phyloP scores from a whole-genome alignment of 108 stramenopile genomes.

The Nannochloropsis oceanica region DNA sequence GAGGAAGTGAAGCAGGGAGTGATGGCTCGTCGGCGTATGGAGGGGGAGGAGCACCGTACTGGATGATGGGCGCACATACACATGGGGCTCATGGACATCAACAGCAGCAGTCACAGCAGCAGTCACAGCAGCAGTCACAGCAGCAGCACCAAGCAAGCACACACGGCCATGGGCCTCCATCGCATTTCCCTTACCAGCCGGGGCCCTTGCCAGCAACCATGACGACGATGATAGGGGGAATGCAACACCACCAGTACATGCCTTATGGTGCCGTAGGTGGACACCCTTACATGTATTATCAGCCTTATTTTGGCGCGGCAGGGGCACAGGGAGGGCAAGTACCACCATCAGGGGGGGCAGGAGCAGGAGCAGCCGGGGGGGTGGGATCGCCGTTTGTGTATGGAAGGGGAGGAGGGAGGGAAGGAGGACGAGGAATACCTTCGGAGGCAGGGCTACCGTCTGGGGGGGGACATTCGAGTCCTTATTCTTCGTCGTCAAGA shows the following conservation, averaged over 20 bases:
- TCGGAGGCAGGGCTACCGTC: neutral
- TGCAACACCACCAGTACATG: neutral
- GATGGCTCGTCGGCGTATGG: neutral
- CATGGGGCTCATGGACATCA: too few species aligned
- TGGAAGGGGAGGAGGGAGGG: neutral
- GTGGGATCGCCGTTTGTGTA: neutral
- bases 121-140: too few species aligned
- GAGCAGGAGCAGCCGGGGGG: neutral
- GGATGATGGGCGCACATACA: neutral
- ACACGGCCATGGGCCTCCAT: too few species aligned
- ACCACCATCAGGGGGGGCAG: neutral
- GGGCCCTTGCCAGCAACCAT: neutral
- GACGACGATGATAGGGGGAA: neutral
- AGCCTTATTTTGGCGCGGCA: neutral
- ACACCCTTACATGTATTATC: neutral
- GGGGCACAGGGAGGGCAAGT: neutral
- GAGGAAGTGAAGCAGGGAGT: neutral
- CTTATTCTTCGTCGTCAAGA: neutral
- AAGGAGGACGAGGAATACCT: neutral
- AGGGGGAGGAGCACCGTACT: neutral
- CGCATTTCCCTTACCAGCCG: neutral
- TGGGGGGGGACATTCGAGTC: neutral
- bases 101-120: too few species aligned
- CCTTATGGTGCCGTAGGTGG: neutral
- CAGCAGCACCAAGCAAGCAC: neutral